These are phyloP conservation scores for Lachancea sp. DNA, from an alignment of 805 yeast genomes.

Conservation along the genomic window DNA sequence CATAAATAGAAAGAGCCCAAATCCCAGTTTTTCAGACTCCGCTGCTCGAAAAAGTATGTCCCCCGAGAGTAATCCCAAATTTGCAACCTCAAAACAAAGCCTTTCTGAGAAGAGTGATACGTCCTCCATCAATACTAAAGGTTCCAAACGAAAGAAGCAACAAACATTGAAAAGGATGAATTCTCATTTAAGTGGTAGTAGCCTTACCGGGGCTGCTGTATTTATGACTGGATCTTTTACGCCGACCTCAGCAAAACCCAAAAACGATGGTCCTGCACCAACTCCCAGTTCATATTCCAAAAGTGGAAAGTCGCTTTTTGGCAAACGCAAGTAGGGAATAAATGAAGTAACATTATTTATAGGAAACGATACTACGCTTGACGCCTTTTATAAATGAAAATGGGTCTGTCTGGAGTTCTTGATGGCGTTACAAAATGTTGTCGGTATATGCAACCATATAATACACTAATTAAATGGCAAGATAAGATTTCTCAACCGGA, in stretches of 20 bases:
- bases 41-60: not conserved
- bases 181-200: slow-evolving; percentile 6
- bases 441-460: too few relatives aligned
- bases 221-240: slow-evolving; percentile 8
- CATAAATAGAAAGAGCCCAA: slow-evolving; percentile 3
- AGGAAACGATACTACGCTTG: too few relatives aligned
- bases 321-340: slow-evolving; percentile 7
- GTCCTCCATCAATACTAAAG: slow-evolving; percentile 3
- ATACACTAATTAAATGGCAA: too few relatives aligned
- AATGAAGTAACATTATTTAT: too few relatives aligned
- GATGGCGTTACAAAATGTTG: too few relatives aligned
- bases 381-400: too few relatives aligned
- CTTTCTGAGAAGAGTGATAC: slow-evolving; percentile 4
- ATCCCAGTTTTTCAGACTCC: not conserved
- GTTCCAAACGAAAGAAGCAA: not conserved
- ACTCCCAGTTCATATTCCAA: not conserved
- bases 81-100: not conserved
- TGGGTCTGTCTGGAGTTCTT: too few relatives aligned
- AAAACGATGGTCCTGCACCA: slow-evolving; percentile 1
- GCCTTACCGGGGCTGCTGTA: slow-evolving; percentile 9
- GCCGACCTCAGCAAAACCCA: slow-evolving; percentile 1
- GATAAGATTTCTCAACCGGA: too few relatives aligned
- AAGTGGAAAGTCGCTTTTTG: slow-evolving; percentile 7
- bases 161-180: slow-evolving; percentile 3
- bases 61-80: not conserved